phyloP scores from a whole-genome alignment of 768 basidiomycete species.

The Termitomyces heimii region DNA sequence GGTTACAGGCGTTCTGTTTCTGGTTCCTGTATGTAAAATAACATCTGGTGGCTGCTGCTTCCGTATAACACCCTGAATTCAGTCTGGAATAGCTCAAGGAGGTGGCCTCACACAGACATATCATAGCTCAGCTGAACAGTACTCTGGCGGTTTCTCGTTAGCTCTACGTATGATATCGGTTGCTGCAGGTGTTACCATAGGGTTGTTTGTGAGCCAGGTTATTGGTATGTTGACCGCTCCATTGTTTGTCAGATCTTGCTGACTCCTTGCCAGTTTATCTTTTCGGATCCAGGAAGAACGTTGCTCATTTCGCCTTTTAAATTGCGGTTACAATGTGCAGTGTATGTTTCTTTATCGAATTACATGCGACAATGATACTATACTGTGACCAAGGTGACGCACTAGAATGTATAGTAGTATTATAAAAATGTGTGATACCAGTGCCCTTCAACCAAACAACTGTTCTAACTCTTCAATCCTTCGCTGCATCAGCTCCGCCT shows the following conservation, averaged over 20 bases:
- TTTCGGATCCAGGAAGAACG: constrained; percentile 67
- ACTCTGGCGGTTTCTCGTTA: constrained; percentile 72
- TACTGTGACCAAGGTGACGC: constrained; percentile 15
- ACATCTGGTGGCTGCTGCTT: not conserved
- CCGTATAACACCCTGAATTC: constrained; percentile 5
- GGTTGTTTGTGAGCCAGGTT: constrained; percentile 76
- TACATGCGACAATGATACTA: constrained; percentile 9
- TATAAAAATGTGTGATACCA: constrained; percentile 23
- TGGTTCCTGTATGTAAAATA: constrained; percentile 66
- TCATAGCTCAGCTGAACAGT: constrained; percentile 57
- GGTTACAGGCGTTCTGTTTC: constrained; percentile 90
- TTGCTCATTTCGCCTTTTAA: constrained; percentile 70
- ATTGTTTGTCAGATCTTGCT: not conserved
- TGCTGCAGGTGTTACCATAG: constrained; percentile 81
- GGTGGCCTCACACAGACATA: constrained; percentile 63
- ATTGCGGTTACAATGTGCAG: constrained; percentile 11
- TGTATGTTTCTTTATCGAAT: not conserved
- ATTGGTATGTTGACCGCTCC: constrained; percentile 28
- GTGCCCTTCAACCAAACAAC: constrained; percentile 46
- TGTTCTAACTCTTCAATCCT: constrained; percentile 84
- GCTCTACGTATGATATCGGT: constrained; percentile 82
- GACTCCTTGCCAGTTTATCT: constrained; percentile 47
- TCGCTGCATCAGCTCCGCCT: constrained; percentile 80
- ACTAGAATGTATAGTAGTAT: constrained; percentile 19
- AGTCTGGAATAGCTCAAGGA: constrained; percentile 75